Evolutionary conservation across 768 basidiomycete genomes (phyloP).

Genomic region (Russula ochroleuca): DNA sequence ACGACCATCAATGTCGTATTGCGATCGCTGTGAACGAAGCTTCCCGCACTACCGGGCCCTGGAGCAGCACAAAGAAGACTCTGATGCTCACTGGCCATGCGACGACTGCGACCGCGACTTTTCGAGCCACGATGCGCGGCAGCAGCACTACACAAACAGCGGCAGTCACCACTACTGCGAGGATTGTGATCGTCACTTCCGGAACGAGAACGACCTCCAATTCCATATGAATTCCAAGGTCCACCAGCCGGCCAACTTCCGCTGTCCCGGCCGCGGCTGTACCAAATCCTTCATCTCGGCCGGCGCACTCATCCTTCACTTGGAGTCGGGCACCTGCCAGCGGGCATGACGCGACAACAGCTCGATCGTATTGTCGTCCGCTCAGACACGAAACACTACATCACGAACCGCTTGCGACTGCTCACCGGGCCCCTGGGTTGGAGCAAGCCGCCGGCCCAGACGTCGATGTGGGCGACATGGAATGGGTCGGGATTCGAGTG

Average conservation of each 20-base stretch:
- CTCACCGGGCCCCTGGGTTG: not conserved
- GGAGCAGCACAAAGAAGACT: constrained; percentile 31
- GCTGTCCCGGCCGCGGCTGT: constrained; percentile 45
- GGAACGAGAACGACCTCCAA: constrained; percentile 38
- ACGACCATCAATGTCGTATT: constrained; percentile 10
- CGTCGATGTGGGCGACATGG: constrained; percentile 38
- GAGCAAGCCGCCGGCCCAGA: not conserved
- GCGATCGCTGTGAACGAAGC: constrained; percentile 7
- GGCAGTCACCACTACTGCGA: constrained; percentile 40
- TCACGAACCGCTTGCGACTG: constrained; percentile 5
- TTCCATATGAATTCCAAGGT: constrained; percentile 51
- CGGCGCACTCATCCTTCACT: constrained; percentile 53
- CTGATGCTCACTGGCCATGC: constrained; percentile 44
- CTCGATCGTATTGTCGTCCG: constrained; percentile 14
- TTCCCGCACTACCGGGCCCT: constrained; percentile 29
- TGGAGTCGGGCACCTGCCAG: constrained; percentile 55
- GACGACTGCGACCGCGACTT: constrained; percentile 47
- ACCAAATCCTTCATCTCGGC: constrained; percentile 44
- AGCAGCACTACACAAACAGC: not conserved
- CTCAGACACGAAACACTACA: constrained; percentile 3
- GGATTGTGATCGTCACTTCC: constrained; percentile 45
- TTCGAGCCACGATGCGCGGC: not conserved
- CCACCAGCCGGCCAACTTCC: constrained; percentile 42
- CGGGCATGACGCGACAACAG: constrained; percentile 42
- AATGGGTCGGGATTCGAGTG: constrained; percentile 54